Evolutionary conservation across 148 eudicot species (phyloP).

Genomic region (Limonium bicolor): DNA sequence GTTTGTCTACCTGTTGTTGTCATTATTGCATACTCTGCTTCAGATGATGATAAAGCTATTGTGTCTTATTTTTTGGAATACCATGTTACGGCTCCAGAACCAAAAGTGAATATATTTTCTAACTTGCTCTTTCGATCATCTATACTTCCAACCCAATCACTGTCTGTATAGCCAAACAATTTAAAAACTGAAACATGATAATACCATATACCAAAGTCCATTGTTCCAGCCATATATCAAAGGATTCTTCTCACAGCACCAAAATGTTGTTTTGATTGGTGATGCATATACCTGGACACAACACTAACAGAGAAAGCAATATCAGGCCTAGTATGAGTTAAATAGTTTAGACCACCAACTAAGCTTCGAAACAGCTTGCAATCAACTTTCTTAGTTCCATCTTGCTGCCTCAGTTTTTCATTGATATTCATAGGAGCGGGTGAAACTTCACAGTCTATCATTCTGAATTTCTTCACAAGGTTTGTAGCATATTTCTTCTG

Average conservation of each 20-base stretch:
- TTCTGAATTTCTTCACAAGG: background rate
- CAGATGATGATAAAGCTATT: background rate
- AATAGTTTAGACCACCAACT: too few relatives aligned
- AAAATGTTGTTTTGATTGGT: background rate
- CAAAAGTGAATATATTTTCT: too few relatives aligned
- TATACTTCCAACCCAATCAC: too few relatives aligned
- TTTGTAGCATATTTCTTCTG: constrained; percentile 2
- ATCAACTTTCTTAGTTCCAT: background rate
- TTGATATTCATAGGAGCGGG: constrained; percentile 1
- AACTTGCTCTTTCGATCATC: too few relatives aligned
- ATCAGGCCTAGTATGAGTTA: background rate
- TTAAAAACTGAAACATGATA: too few relatives aligned
- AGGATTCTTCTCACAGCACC: background rate
- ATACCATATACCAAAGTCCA: background rate
- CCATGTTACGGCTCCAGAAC: background rate
- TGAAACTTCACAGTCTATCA: background rate
- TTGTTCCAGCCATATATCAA: background rate
- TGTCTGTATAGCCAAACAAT: too few relatives aligned
- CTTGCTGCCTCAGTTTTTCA: background rate
- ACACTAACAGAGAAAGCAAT: background rate
- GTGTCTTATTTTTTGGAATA: background rate
- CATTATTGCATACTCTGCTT: background rate
- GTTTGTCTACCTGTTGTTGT: too few relatives aligned
- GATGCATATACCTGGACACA: background rate
- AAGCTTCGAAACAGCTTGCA: background rate